Base-by-base conservation (phyloP, 495 filamentous ascomycete species). In the Tuber indicum region DNA sequence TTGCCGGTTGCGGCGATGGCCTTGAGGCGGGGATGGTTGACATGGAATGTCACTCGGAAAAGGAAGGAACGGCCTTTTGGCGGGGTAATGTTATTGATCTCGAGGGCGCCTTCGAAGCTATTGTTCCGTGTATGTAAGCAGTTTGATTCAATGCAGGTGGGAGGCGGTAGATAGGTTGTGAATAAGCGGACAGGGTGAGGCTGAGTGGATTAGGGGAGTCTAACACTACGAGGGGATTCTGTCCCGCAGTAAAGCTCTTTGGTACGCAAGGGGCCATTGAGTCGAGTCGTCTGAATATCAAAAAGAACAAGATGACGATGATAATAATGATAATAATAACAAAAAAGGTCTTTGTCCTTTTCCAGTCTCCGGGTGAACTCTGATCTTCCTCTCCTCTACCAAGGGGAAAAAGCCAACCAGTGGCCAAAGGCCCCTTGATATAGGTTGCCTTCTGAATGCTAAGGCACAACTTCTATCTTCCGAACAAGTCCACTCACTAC, bases 11-110 rank as follows among this genome's bases (percentile, higher is more conserved):
- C 78, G 17, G 77, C 77, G 9, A 85, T 79, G 26, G 79, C 70
- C 19, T 84, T 43, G 3, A 85, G 73, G 19, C 82, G 84, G 36
- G 84, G 84, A 70, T 85, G 84, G 23, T 75, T 58, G 39, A 85
- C 79, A 46, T 83, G 74, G 70, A 86, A 82, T 14, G 82, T 84
- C 70, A 85, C 83, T 66, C 86, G 84, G 76, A 84, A 86, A 70
- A 85, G 83, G 73, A 86, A 86, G 23, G 76, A 81, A 23, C 84
- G 83, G n/a, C 80, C 75, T 14, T 83, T 81, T 70, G 83, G 77
- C 72, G 49, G 77, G 77, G 74, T 81, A 78, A 70, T 75, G 3
- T 72, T 26, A 17, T 75, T n/a, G 6, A 42, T 75, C 66, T 75
- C 58, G 17, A 75, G 23, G 36, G 41, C 43, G 23, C 16, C 41